A percentile compares a stretch with the other conserved stretches of the same genome.
These are phyloP conservation scores for Aspergillus sparsus DNA, from an alignment of 495 filamentous ascomycete genomes.

Conservation along the genomic window DNA sequence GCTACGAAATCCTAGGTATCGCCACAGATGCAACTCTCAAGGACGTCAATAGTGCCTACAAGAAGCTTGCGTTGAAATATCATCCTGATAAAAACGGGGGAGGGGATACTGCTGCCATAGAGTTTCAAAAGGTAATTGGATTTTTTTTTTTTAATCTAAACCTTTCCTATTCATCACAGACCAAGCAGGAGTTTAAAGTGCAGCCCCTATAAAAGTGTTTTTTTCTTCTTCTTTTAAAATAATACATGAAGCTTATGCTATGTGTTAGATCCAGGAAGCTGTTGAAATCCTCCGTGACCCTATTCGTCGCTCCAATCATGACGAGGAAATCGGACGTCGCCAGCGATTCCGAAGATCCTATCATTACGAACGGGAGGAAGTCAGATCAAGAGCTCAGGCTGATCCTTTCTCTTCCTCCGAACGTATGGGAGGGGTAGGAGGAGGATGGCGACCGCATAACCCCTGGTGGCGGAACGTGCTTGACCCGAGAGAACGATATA, in stretches of 20 bases:
- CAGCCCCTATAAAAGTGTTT: no score
- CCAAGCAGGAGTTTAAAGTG: no score
- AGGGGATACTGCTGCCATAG: slow-evolving; percentile 35
- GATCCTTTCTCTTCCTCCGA: no score
- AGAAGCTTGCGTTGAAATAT: slow-evolving; percentile 52
- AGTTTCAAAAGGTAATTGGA: slow-evolving; percentile 44
- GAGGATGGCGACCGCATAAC: slow-evolving; percentile 16
- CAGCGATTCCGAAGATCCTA: no score
- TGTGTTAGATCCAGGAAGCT: slow-evolving; percentile 39
- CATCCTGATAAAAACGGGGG: slow-evolving; percentile 64
- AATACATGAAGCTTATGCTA: no score
- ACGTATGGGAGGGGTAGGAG: no score
- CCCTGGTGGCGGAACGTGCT: not conserved
- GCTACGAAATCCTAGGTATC: slow-evolving; percentile 44
- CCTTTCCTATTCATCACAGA: not conserved
- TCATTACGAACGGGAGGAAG: no score
- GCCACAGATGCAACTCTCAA: slow-evolving; percentile 31
- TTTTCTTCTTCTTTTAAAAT: not conserved
- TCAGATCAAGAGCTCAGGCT: not conserved
- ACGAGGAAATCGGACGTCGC: slow-evolving; percentile 15
- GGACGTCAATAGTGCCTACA: slow-evolving; percentile 49
- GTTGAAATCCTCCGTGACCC: slow-evolving; percentile 42
- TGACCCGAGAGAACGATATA: slow-evolving; percentile 24
- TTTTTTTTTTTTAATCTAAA: not conserved
- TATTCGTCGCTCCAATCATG: slow-evolving; percentile 30